Base-by-base conservation (phyloP, 2,329 filamentous ascomycete genomes). In the Neurospora crassa region DNA sequence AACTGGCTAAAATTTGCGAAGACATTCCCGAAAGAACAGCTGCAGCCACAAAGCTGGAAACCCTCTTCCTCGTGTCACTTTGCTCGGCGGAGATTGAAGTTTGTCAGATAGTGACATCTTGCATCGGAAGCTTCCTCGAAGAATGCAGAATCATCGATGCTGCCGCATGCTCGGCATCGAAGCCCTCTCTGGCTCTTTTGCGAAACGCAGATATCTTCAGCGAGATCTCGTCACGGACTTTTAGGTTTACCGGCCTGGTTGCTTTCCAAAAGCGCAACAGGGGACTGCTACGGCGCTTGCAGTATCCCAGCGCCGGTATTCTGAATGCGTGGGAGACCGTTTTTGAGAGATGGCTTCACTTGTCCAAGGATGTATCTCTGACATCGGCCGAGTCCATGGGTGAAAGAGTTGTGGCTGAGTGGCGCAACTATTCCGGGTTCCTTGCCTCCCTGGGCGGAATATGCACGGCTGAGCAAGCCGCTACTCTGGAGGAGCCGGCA, bases 351-450 rank as follows among this genome's bases (percentile, higher is more conserved):
- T 92, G 90, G 90, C 82, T 89, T 24, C 83, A 86, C 72, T 81
- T 91, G 7, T 90, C 88, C 10, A 89, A 88, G 74, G 87, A 90
- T 69, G 85, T 91, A 11, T 88, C 88, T 18, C 84, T 83, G n/a
- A 82, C 83, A 1, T 78, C 84, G 1, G 75, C 82, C 5, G 86
- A 90, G 29, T 79, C 79, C 8, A 79, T 89, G 20, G 84, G 89
- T 43, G 89, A 90, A 73, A 84, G 80, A 72, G 82, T 83, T 3
- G 79, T 91, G 16, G 84, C 86, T 0, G 88, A 91, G 76, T 92
- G 90, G 90, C 85, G 90, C 45, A 92, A 91, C 74, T 86, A 89
- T 75, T 91, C 89, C 1, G 90, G 90, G 0, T 91, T 92, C 74
- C 82, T 92, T 12, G 89, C 89, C 5, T 90, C 90, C 0, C 80